These are phyloP conservation scores for Tetrahymena malaccensis DNA, from an alignment of 73 alveolate species.

Conservation along the genomic window DNA sequence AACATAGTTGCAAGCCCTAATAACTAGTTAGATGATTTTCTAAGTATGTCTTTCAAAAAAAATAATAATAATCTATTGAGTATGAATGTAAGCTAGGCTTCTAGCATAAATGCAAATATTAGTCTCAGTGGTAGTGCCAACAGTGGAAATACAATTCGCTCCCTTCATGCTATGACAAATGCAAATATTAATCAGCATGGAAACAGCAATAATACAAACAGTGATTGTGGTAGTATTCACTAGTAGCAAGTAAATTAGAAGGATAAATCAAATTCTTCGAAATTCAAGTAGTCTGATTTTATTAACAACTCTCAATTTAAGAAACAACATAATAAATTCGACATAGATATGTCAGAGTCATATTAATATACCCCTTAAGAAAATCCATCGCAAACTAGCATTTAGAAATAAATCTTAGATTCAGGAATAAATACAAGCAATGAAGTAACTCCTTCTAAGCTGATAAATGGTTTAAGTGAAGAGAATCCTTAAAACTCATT, in stretches of 20 bases:
- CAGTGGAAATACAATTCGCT: neutral
- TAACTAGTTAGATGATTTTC: neutral
- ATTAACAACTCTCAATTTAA: neutral
- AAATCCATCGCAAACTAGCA: neutral
- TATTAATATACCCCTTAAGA: neutral
- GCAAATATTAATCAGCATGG: neutral
- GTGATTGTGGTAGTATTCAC: neutral
- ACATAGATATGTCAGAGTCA: neutral
- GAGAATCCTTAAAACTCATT: neutral
- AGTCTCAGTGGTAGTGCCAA: neutral
- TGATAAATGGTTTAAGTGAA: neutral
- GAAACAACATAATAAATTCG: neutral
- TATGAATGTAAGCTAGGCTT: neutral
- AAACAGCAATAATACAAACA: neutral
- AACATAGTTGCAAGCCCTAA: neutral
- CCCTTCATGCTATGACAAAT: neutral
- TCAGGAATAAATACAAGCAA: neutral
- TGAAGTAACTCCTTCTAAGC: neutral
- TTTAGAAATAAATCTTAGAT: neutral
- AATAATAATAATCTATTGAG: neutral
- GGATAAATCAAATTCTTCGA: neutral
- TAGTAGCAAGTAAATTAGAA: neutral
- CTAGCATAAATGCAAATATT: neutral
- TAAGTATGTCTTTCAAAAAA: neutral
- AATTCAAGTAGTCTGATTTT: neutral